Base-by-base conservation (phyloP, 129 eudicot genomes). In the Escallonia rubra region DNA sequence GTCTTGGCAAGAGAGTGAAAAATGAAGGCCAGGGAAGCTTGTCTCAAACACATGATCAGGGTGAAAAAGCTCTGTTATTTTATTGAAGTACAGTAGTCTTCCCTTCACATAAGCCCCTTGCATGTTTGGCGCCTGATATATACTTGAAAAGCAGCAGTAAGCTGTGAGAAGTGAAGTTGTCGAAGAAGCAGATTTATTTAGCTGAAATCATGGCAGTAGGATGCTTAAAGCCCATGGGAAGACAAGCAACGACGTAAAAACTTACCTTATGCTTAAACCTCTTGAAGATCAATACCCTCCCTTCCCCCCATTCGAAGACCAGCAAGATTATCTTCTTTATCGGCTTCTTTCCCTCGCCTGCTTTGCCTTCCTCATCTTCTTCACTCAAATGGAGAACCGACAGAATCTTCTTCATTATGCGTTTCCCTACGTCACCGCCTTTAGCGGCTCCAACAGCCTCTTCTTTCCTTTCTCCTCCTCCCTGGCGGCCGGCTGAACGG, bases 251-350 rank as follows among this genome's bases (percentile, higher is more conserved):
- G 54, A 90, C 80, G 56, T 75, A 86, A 53, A 81, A 41, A 0
- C 84, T 76, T 54, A 90, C 67, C 82, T 90, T 90, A 71, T 86
- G 68, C 81, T 90, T 84, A 45, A 83, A 67, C 76, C 85, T 90
- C 76, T 78, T 81, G 43, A 86, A 74, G 15, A 90, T 75, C 55
- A 90, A 58, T 57, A 64, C 66, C 77, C 85, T 81, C 64, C 80
- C 82, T 47, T 74, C 95, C 52, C 90, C 86, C 95, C 96, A 90
- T 45, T 81, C 77, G 4, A 84, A 43, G 41, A 86, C 71, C 43
- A 90, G 69, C 52, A 86, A 67, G 23, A 90, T 62, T 39, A 86
- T 76, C 81, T 80, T 79, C 82, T 79, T 84, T 51, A 81, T 74
- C 3, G 75, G 71, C 41, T 79, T 76, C 68, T 75, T 64, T 51